Evolutionary conservation across 768 basidiomycete genomes (phyloP), one percentile per base, ranked within the genome.

Genomic region (Rhizopogon vulgaris): DNA sequence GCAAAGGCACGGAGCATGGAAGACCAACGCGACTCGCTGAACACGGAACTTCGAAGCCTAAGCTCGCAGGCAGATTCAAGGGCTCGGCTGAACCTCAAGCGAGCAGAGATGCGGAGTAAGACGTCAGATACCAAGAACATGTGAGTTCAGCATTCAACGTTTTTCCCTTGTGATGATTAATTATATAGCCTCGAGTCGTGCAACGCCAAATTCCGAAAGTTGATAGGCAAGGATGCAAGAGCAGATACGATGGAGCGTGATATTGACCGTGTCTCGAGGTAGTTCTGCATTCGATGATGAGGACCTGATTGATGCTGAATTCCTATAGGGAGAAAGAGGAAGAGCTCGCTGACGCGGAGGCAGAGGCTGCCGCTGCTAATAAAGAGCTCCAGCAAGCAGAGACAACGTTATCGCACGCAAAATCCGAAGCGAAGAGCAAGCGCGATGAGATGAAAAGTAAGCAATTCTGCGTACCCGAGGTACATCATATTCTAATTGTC

Each of bases 51-150:
- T 38, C 75, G 80, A 30, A 69, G 74, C 1, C 68, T 96, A 58
- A 91, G 82, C 58, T 60, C 80, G 41, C 93, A 97, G 63, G 85
- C 90, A 0, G 88, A 94, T 49, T 73, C 81, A 1, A 74, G 95
- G 40, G 91, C 94, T 2, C 85, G 81, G 59, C 65, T 97, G 48
- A 82, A 86, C 38, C 61, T 95, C 55, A 88, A 90, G 62, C 74
- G 83, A 53, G 72, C 72, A 1, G 90, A 94, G 56, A 64, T 84
- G 40, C 80, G 76, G 63, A 75, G 69, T 51, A 90, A 88, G 69
- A 71, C 73, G 41, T 71, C 71, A 14, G 89, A 93, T 38, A 74
- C 93, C 12, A 72, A 79, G 56, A 83, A 77, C 49, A 83, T 76
- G 90, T 93, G 54, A 52, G 85, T 72, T 27, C 45, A 18, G 28